phyloP scores from a whole-genome alignment of 192 early-diverging fungal species.

The Diversispora eburnea region DNA sequence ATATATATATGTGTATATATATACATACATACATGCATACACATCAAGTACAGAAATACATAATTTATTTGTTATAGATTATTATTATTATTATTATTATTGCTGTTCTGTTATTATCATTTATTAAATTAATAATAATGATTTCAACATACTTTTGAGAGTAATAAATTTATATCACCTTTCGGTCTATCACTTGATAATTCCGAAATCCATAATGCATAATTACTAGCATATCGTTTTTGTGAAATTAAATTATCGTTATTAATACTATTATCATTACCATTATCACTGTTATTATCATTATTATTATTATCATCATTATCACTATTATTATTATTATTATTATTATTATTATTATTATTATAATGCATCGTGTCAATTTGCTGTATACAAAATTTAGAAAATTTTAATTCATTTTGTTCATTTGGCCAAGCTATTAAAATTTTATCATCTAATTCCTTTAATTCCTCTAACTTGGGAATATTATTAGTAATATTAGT shows the following conservation, averaged over 20 bases:
- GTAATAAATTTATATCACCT: too few relatives aligned
- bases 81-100: too few relatives aligned
- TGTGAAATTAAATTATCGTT: background rate
- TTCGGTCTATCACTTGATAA: background rate
- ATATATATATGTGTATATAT: too few relatives aligned
- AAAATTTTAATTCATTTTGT: slow-evolving; percentile 10
- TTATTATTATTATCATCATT: background rate
- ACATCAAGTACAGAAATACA: too few relatives aligned
- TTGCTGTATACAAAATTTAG: background rate
- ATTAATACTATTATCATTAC: background rate
- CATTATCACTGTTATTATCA: background rate
- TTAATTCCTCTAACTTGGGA: too few relatives aligned
- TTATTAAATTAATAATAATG: too few relatives aligned
- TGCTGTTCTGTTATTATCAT: too few relatives aligned
- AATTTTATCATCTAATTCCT: background rate
- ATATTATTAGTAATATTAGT: too few relatives aligned
- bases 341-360: too few relatives aligned
- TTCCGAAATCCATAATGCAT: slow-evolving; percentile 24
- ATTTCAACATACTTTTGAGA: too few relatives aligned
- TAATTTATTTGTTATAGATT: too few relatives aligned
- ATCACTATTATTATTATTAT: background rate
- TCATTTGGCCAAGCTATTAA: background rate
- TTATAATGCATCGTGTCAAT: background rate
- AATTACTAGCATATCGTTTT: background rate
- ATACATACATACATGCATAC: too few relatives aligned